phyloP scores from a whole-genome alignment of 257 asterid genomes.

The Craterostigma plantagineum region DNA sequence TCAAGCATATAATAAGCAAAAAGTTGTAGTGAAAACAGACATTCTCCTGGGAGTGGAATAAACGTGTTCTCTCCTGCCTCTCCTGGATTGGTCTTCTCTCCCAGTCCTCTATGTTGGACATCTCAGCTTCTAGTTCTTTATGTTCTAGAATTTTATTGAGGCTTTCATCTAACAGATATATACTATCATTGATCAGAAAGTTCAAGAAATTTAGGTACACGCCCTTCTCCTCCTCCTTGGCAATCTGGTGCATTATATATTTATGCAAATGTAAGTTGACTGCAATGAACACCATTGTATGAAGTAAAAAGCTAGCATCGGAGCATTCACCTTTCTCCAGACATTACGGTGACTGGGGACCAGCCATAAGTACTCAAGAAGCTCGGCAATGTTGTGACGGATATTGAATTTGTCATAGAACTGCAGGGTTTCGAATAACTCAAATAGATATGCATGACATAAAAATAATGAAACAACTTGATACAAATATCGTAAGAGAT shows the following conservation, averaged over 20 bases:
- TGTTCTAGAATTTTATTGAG: slow-evolving; percentile 89
- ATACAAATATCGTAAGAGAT: slow-evolving; percentile 4
- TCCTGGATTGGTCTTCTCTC: slow-evolving; percentile 83
- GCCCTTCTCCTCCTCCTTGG: slow-evolving; percentile 97
- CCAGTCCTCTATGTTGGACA: slow-evolving; percentile 88
- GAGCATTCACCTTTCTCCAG: slow-evolving; percentile 69
- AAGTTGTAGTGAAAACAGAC: slow-evolving; percentile 23
- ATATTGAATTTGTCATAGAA: slow-evolving; percentile 97
- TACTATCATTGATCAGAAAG: slow-evolving; percentile 89
- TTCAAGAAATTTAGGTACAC: slow-evolving; percentile 79
- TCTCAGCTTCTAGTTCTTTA: slow-evolving; percentile 93
- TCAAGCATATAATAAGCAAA: slow-evolving; percentile 5
- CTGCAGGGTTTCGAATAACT: slow-evolving; percentile 18
- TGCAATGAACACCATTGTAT: slow-evolving; percentile 1
- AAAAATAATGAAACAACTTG: too few relatives aligned
- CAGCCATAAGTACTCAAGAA: slow-evolving; percentile 91
- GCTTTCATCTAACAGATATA: slow-evolving; percentile 90
- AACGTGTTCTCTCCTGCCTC: slow-evolving; percentile 92
- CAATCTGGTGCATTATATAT: slow-evolving; percentile 44
- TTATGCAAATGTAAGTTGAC: slow-evolving; percentile 6
- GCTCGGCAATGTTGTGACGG: slow-evolving; percentile 98
- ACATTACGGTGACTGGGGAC: slow-evolving; percentile 96
- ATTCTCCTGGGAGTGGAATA: slow-evolving; percentile 94
- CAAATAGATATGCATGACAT: too few relatives aligned
- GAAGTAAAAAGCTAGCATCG: slow-evolving; percentile 3